phyloP scores from a whole-genome alignment of 768 basidiomycete genomes.

The Mycena metata region DNA sequence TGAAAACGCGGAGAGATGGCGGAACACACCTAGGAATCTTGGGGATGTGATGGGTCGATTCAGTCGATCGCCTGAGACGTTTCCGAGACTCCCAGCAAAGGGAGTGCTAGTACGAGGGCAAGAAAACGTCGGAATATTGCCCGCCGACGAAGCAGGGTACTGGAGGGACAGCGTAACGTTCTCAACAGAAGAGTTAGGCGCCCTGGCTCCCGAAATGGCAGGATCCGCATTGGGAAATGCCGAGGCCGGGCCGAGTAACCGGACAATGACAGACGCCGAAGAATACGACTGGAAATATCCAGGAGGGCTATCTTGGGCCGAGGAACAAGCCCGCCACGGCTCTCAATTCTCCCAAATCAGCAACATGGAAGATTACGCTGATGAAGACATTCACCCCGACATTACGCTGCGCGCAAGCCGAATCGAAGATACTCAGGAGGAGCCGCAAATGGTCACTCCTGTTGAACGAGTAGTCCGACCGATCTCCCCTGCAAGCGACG shows the following conservation, averaged over 20 bases:
- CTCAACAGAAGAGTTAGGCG: background rate
- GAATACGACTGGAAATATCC: background rate
- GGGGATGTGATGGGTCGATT: background rate
- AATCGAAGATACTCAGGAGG: too few relatives aligned
- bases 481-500: too few relatives aligned
- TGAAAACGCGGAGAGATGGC: too few relatives aligned
- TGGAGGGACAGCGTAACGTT: background rate
- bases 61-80: background rate
- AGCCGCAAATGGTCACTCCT: too few relatives aligned
- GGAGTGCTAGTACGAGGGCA: background rate
- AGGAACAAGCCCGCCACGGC: background rate
- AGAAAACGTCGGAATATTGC: background rate
- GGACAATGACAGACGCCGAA: background rate
- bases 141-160: background rate
- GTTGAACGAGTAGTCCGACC: too few relatives aligned
- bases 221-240: too few relatives aligned
- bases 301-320: background rate
- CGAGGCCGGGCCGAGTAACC: too few relatives aligned
- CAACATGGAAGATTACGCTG: too few relatives aligned
- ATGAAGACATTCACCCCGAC: too few relatives aligned
- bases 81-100: background rate
- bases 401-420: background rate
- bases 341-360: too few relatives aligned
- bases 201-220: too few relatives aligned
- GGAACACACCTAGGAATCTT: too few relatives aligned